Base-by-base conservation (phyloP, 805 yeast species). In the Metschnikowia lachancei region DNA sequence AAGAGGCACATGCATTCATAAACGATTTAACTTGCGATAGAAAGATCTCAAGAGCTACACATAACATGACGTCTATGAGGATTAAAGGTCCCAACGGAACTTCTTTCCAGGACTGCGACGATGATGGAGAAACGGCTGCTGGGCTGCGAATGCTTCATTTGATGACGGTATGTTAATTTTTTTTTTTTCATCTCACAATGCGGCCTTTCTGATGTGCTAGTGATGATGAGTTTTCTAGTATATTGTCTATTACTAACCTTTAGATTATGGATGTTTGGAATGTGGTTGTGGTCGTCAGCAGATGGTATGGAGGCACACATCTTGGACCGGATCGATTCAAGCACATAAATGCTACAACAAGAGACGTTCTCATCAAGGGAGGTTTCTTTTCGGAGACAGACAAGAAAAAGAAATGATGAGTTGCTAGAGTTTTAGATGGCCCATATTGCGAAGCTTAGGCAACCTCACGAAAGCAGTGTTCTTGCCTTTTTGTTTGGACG, bases 61-160 rank as follows among this genome's bases (percentile, higher is more conserved):
- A 92, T 64, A 83, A 84, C 50, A 94, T 94, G 83, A 78, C 82
- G 13, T 94, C 96, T 0, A 91, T 92, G 85, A 70, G 98, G 52
- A 84, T 94, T 3, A 73, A 74, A 46, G 63, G 75, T n/a, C 67
- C 60, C 1, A 70, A 73, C 16, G 87, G 83, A 0, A 77, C 81
- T 0, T 72, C 76, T 31, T 77, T 74, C 39, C 94, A 87, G 57
- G 97, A 94, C 57, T 90, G 87, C 56, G 97, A 94, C 60, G 98
- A 94, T 63, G 99, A 92, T 61, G 99, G 99, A 2, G 99, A 94
- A 61, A 77, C 95, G 0, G 98, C 98, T 0, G 96, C 98, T 1
- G 99, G 99, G 9, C 81, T 91, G 4, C 70, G 97, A 47, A 69
- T 91, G 74, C 65, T 90, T 41, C 96, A 89, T 68, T 65, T 91